phyloP scores from a whole-genome alignment of 1,139 yeast genomes.

The Yarrowia galli region DNA sequence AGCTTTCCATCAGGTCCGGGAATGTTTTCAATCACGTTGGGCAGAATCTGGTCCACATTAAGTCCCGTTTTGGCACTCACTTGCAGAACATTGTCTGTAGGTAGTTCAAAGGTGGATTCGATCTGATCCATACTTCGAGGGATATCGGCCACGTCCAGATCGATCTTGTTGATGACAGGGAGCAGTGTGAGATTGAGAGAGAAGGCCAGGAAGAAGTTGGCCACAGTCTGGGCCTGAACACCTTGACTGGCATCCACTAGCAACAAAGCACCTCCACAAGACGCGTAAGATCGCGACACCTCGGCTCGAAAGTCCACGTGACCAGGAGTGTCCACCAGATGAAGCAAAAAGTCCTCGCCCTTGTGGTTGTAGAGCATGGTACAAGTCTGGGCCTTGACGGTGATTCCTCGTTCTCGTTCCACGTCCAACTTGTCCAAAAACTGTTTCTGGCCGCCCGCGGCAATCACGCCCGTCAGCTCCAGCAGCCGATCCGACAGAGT shows the following conservation, averaged over 20 bases:
- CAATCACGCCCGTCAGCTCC: constrained; percentile 88
- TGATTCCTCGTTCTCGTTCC: constrained; percentile 94
- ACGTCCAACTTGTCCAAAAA: constrained; percentile 92
- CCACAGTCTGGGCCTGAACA: constrained; percentile 96
- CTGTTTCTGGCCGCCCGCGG: constrained; percentile 79
- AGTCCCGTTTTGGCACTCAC: constrained; percentile 93
- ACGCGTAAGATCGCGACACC: constrained; percentile 90
- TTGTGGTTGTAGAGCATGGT: constrained; percentile 85
- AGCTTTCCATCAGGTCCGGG: constrained; percentile 72
- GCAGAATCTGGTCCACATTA: constrained; percentile 76
- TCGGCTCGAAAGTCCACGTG: constrained; percentile 97
- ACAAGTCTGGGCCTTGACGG: constrained; percentile 96
- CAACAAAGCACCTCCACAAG: constrained; percentile 92
- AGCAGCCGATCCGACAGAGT: constrained; percentile 86
- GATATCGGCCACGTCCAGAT: constrained; percentile 86
- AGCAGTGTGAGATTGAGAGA: constrained; percentile 81
- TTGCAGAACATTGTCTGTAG: constrained; percentile 74
- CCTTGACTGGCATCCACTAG: constrained; percentile 96
- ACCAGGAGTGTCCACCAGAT: constrained; percentile 96
- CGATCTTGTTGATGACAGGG: constrained; percentile 93
- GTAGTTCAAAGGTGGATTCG: constrained; percentile 80
- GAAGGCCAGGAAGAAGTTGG: constrained; percentile 89
- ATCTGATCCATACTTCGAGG: constrained; percentile 83
- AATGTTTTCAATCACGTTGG: constrained; percentile 77
- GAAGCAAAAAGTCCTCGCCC: constrained; percentile 76